Evolutionary conservation across 192 early-diverging fungal species (phyloP).

Genomic region (Linderina pennispora): DNA sequence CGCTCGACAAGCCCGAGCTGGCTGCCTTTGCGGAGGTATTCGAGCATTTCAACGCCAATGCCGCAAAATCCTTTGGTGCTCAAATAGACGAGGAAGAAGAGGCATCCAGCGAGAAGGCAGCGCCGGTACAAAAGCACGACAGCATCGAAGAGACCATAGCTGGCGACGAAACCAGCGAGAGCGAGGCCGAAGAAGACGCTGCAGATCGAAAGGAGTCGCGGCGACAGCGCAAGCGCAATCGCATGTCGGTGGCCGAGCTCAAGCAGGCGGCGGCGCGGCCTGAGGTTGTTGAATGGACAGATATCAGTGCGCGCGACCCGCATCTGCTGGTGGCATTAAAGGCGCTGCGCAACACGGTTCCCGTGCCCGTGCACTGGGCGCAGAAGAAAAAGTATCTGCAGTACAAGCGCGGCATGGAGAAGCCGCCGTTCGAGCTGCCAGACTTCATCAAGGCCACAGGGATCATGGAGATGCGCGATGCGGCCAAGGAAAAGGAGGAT

Average conservation of each 20-base stretch:
- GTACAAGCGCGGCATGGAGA: constrained; percentile 95
- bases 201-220: constrained; percentile 10
- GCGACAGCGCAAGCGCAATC: constrained; percentile 49
- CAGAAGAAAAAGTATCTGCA: constrained; percentile 97
- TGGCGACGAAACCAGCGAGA: constrained; percentile 4
- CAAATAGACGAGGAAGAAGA: constrained; percentile 14
- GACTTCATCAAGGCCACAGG: constrained; percentile 98
- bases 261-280: constrained; percentile 88
- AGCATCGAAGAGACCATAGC: background rate
- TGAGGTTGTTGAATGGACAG: constrained; percentile 96
- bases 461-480: constrained; percentile 92
- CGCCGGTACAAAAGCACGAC: constrained; percentile 7
- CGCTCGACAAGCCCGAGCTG: constrained; percentile 13
- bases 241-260: constrained; percentile 81
- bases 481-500: constrained; percentile 84
- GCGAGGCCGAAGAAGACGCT: constrained; percentile 14
- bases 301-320: constrained; percentile 88
- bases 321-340: constrained; percentile 88
- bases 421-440: constrained; percentile 90
- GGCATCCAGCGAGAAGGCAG: background rate
- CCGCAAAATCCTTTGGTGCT: constrained; percentile 31
- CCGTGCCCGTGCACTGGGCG: constrained; percentile 91
- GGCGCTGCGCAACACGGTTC: constrained; percentile 86
- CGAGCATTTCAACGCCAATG: constrained; percentile 30
- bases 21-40: constrained; percentile 24